A percentile compares a stretch with the other conserved stretches of the same genome.
These are phyloP conservation scores for Aquilaria agallochum DNA, from an alignment of 441 rosid genomes.

Conservation along the genomic window DNA sequence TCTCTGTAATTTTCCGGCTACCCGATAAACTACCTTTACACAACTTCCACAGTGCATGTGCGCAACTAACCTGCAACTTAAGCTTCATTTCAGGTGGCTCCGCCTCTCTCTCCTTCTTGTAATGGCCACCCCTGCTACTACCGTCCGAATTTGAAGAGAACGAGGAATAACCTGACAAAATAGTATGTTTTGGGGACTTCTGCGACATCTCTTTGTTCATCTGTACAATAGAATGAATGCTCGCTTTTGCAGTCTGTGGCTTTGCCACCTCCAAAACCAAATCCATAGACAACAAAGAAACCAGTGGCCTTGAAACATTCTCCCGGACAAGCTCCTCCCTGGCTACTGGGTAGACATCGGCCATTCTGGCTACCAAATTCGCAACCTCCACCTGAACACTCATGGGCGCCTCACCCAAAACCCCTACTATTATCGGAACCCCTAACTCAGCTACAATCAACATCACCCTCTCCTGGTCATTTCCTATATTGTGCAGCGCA, in stretches of 20 bases:
- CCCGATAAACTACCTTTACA: slow-evolving; percentile 28
- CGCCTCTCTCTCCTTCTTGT: slow-evolving; percentile 45
- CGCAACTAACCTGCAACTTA: slow-evolving; percentile 40
- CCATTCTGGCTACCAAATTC: slow-evolving; percentile 49
- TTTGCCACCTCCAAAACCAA: slow-evolving; percentile 33
- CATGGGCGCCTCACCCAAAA: slow-evolving; percentile 38
- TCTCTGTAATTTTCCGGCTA: slow-evolving; percentile 48
- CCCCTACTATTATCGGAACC: slow-evolving; percentile 41
- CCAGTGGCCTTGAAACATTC: slow-evolving; percentile 48
- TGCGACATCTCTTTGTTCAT: slow-evolving; percentile 39
- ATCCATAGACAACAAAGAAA: slow-evolving; percentile 46
- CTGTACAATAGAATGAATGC: slow-evolving; percentile 52
- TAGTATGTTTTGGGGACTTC: slow-evolving; percentile 14
- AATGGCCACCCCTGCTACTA: slow-evolving; percentile 33
- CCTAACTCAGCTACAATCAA: slow-evolving; percentile 33
- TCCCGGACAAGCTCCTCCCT: slow-evolving; percentile 55
- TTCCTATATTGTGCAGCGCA: slow-evolving; percentile 35
- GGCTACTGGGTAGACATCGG: slow-evolving; percentile 33
- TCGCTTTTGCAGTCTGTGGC: slow-evolving; percentile 23
- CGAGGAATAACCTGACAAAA: neutral
- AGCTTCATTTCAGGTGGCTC: slow-evolving; percentile 39
- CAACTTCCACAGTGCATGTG: slow-evolving; percentile 46
- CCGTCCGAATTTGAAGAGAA: slow-evolving; percentile 29
- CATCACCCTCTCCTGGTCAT: slow-evolving; percentile 37
- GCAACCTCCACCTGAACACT: slow-evolving; percentile 42